A percentile compares a stretch with the other conserved stretches of the same genome.
phyloP scores from a whole-genome alignment of 2,329 filamentous ascomycete genomes.

The Ascochyta lentis region DNA sequence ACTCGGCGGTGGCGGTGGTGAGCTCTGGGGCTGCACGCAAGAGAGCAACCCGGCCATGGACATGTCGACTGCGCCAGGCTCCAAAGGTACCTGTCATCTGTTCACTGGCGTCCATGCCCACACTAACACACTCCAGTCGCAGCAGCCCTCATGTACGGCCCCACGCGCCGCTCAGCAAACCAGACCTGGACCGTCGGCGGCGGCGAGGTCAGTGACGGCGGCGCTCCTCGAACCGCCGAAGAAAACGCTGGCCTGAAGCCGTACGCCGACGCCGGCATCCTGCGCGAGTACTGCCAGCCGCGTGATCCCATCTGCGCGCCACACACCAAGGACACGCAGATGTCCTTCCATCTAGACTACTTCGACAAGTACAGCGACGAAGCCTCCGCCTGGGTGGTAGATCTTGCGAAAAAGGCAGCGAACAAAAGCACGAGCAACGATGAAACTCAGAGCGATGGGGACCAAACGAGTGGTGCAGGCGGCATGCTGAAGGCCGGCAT shows the following conservation, averaged over 20 bases:
- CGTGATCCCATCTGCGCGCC: slow-evolving; percentile 68
- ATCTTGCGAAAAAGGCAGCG: slow-evolving; percentile 27
- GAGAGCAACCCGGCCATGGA: slow-evolving; percentile 31
- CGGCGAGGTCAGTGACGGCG: slow-evolving; percentile 30
- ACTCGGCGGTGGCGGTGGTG: slow-evolving; percentile 34
- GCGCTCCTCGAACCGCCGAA: slow-evolving; percentile 28
- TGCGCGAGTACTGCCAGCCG: slow-evolving; percentile 69
- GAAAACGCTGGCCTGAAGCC: slow-evolving; percentile 32
- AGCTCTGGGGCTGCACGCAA: slow-evolving; percentile 34
- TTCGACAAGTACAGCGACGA: slow-evolving; percentile 46
- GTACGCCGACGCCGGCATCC: slow-evolving; percentile 52
- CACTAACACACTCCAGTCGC: slow-evolving; percentile 27
- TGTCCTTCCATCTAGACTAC: slow-evolving; percentile 65
- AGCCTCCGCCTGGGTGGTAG: slow-evolving; percentile 32
- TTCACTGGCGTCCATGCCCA: too few relatives aligned
- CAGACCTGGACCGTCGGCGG: slow-evolving; percentile 32
- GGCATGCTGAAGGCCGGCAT: slow-evolving; percentile 31
- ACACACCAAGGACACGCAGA: slow-evolving; percentile 55
- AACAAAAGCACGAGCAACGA: slow-evolving; percentile 14
- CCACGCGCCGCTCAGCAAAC: slow-evolving; percentile 35
- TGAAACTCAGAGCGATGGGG: slow-evolving; percentile 13
- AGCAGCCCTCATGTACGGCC: slow-evolving; percentile 33
- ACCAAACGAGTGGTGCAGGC: slow-evolving; percentile 22
- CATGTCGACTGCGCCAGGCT: slow-evolving; percentile 28
- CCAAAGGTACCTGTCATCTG: slow-evolving; percentile 20